A percentile compares a stretch with the other conserved stretches of the same genome.
Conservation (phyloP, 495 filamentous ascomycete genomes). For the Aspergillus hancockii region DNA sequence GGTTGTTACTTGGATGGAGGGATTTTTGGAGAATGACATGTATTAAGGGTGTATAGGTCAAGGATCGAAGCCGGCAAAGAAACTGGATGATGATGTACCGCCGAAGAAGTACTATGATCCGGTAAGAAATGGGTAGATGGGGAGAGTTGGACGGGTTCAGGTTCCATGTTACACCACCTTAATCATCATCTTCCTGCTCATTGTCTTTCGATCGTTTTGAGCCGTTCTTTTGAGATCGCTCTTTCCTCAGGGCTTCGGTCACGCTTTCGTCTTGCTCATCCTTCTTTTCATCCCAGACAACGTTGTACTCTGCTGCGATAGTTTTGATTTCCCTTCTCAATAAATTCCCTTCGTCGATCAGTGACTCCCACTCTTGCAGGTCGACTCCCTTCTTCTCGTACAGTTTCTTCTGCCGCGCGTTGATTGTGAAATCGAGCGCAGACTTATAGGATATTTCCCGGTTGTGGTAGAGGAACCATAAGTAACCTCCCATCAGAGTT, state of each 20-base stretch:
- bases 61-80: slow-evolving; percentile 20
- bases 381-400: slow-evolving; percentile 79
- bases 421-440: slow-evolving; percentile 84
- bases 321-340: slow-evolving; percentile 77
- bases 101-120: slow-evolving; percentile 49
- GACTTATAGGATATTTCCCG: slow-evolving; percentile 83
- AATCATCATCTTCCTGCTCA: slow-evolving; percentile 43
- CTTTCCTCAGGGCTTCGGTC: slow-evolving; percentile 66
- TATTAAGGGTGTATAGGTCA: slow-evolving; percentile 9
- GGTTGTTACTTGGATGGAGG: slow-evolving; percentile 14
- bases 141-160: not conserved
- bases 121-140: slow-evolving; percentile 40
- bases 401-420: slow-evolving; percentile 70
- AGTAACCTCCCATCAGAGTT: slow-evolving; percentile 83
- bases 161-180: slow-evolving; percentile 22
- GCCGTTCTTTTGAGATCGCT: slow-evolving; percentile 52
- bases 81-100: slow-evolving; percentile 25
- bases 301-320: slow-evolving; percentile 86
- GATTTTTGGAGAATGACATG: not conserved
- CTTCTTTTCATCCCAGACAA: slow-evolving; percentile 84
- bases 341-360: slow-evolving; percentile 81
- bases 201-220: slow-evolving; percentile 47
- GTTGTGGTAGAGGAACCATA: slow-evolving; percentile 94
- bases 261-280: slow-evolving; percentile 78
- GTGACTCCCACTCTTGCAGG: slow-evolving; percentile 68